Conservation (phyloP, 371 early-diverging fungal species). For the Ordospora colligata region DNA sequence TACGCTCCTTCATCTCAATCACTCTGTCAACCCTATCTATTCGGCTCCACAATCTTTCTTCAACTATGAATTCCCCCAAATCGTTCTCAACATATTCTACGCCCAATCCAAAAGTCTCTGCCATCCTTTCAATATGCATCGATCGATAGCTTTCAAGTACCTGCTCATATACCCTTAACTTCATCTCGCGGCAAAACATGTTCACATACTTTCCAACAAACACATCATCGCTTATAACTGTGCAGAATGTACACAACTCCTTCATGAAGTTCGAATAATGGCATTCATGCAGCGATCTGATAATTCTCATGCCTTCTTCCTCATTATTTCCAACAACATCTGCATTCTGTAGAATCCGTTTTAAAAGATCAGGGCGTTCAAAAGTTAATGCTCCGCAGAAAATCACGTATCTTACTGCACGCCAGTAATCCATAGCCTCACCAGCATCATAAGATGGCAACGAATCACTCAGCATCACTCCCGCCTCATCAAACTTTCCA, state of each 20-base stretch:
- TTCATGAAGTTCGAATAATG: slow-evolving; percentile 80
- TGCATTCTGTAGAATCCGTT: slow-evolving; percentile 69
- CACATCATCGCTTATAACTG: slow-evolving; percentile 59
- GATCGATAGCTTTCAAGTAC: slow-evolving; percentile 87
- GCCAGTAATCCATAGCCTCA: slow-evolving; percentile 87
- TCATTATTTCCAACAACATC: slow-evolving; percentile 84
- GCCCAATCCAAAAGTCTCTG: slow-evolving; percentile 83
- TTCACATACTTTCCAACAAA: slow-evolving; percentile 66
- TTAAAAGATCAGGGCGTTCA: slow-evolving; percentile 78
- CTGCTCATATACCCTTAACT: slow-evolving; percentile 87
- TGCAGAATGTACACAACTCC: slow-evolving; percentile 63
- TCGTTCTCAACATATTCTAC: slow-evolving; percentile 69
- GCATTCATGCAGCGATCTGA: slow-evolving; percentile 79
- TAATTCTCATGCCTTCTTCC: slow-evolving; percentile 66
- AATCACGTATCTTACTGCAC: slow-evolving; percentile 84
- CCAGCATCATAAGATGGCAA: slow-evolving; percentile 88
- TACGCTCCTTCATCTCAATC: slow-evolving; percentile 85
- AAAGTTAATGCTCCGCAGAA: slow-evolving; percentile 76
- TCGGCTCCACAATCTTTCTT: slow-evolving; percentile 85
- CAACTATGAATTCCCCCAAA: slow-evolving; percentile 81
- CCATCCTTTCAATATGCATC: slow-evolving; percentile 84
- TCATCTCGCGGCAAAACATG: slow-evolving; percentile 78
- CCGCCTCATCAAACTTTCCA: slow-evolving; percentile 83
- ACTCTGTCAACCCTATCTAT: slow-evolving; percentile 95
- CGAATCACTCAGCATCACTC: slow-evolving; percentile 76